phyloP scores from a whole-genome alignment of 78 protist species.

The Salpingoeca rosetta region DNA sequence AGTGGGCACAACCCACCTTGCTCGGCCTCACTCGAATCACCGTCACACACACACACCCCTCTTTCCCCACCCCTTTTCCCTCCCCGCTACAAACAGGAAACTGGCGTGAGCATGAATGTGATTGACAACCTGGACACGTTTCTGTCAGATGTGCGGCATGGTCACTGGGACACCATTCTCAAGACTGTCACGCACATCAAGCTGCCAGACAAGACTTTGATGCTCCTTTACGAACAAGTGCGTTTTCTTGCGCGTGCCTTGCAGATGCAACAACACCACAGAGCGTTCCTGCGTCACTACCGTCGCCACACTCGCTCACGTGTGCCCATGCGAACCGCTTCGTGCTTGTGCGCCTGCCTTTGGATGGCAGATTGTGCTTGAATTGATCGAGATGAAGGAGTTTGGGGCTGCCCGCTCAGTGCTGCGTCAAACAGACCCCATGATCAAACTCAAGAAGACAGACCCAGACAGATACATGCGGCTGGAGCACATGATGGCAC shows the following conservation, averaged over 20 bases:
- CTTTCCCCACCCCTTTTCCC: not conserved
- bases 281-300: not conserved
- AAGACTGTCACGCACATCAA: constrained; percentile 20
- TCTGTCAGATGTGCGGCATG: constrained; percentile 38
- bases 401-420: constrained; percentile 35
- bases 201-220: constrained; percentile 24
- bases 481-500: constrained; percentile 32
- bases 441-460: constrained; percentile 22
- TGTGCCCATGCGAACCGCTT: not conserved
- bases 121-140: constrained; percentile 48
- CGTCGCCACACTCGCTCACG: not conserved
- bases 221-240: constrained; percentile 67
- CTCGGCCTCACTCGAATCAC: too few relatives aligned
- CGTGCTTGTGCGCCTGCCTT: too few relatives aligned
- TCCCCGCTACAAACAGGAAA: constrained; percentile 22
- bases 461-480: constrained; percentile 24
- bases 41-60: not conserved
- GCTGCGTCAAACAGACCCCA: constrained; percentile 46
- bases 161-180: constrained; percentile 73
- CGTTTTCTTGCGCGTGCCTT: not conserved
- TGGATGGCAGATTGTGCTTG: constrained; percentile 26
- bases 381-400: constrained; percentile 31
- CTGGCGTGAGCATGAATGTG: constrained; percentile 45
- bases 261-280: not conserved
- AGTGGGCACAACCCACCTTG: not conserved